Conservation (phyloP, 1,139 yeast genomes). For the Lodderomyces parapsilosis region DNA sequence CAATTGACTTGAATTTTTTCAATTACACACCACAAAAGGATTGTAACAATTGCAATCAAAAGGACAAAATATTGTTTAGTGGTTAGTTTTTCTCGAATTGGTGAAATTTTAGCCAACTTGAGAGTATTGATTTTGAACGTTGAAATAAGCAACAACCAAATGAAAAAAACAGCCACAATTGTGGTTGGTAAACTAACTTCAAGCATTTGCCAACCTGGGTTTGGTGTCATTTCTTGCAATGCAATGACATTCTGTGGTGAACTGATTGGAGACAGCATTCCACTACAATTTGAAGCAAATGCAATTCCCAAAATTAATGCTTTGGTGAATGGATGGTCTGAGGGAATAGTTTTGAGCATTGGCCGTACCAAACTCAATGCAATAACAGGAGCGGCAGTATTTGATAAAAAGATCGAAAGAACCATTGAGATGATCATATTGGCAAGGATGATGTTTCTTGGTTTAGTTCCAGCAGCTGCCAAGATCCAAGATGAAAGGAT, state of each 20-base stretch:
- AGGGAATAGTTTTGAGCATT: constrained; percentile 75
- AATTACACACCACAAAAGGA: constrained; percentile 82
- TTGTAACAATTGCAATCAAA: constrained; percentile 65
- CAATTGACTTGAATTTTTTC: constrained; percentile 60
- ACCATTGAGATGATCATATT: constrained; percentile 85
- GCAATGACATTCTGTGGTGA: constrained; percentile 95
- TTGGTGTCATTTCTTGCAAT: constrained; percentile 68
- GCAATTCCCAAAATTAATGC: constrained; percentile 90
- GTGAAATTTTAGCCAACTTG: constrained; percentile 55
- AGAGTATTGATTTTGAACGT: constrained; percentile 59
- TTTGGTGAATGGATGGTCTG: constrained; percentile 73
- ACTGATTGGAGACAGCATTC: constrained; percentile 95
- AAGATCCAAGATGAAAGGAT: constrained; percentile 77
- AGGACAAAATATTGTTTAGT: constrained; percentile 71
- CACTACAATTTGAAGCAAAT: constrained; percentile 87
- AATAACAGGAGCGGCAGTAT: constrained; percentile 94
- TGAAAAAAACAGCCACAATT: constrained; percentile 54
- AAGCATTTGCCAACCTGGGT: constrained; percentile 96
- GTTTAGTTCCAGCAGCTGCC: constrained; percentile 82
- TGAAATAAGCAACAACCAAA: constrained; percentile 70
- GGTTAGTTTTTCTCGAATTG: constrained; percentile 70
- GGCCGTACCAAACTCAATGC: constrained; percentile 91
- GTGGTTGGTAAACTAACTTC: constrained; percentile 81
- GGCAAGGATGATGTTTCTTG: constrained; percentile 69
- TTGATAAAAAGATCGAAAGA: constrained; percentile 93